These are phyloP conservation scores for Terfezia claveryi DNA, from an alignment of 495 filamentous ascomycete genomes.

Conservation along the genomic window DNA sequence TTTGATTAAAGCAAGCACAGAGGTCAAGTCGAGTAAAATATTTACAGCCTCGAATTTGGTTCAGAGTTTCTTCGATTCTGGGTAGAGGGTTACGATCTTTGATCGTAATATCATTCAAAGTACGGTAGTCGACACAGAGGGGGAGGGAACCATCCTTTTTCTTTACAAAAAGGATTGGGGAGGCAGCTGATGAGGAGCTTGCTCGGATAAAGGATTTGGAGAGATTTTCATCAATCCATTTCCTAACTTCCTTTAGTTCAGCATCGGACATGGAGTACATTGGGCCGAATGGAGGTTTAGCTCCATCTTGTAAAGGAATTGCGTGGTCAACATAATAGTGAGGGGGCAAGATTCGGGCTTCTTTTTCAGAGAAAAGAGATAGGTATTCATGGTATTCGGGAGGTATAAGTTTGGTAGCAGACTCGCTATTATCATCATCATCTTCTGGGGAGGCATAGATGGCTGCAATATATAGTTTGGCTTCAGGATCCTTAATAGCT, in stretches of 20 bases:
- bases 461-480: too few species aligned
- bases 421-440: too few species aligned
- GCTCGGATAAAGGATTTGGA: neutral
- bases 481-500: too few species aligned
- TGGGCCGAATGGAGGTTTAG: neutral
- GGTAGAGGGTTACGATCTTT: constrained; percentile 9
- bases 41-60: constrained; percentile 4
- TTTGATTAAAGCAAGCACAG: neutral
- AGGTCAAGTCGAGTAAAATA: constrained; percentile 12
- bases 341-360: neutral
- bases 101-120: constrained; percentile 8
- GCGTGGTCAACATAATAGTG: neutral
- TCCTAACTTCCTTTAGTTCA: constrained; percentile 2
- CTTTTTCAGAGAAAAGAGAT: neutral
- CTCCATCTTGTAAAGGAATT: neutral
- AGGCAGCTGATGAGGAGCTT: neutral
- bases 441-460: too few species aligned
- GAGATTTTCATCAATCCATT: constrained; percentile 4
- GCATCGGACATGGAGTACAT: neutral
- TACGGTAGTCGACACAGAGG: constrained; percentile 6
- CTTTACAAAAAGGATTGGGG: constrained; percentile 1
- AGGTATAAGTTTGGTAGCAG: neutral
- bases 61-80: neutral
- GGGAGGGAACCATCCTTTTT: constrained; percentile 1
- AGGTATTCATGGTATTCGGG: neutral